Conservation (phyloP, 2,329 filamentous ascomycete species). For the Fusarium sp. region DNA sequence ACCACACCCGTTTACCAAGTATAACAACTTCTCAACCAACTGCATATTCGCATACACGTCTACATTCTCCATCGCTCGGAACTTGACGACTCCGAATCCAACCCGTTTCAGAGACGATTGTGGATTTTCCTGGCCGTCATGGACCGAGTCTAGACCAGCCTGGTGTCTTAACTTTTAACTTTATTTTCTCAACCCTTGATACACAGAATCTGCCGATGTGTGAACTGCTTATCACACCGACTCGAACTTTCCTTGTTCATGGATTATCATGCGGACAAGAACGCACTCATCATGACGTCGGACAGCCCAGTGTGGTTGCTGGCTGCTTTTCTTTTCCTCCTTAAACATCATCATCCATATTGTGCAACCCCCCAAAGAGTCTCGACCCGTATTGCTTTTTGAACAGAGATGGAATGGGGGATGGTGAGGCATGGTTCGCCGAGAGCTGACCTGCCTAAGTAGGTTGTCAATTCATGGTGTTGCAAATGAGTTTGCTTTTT, state of each 20-base stretch:
- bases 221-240: conserved; percentile 18
- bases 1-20: neutral
- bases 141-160: conserved; percentile 18
- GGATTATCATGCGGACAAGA: neutral
- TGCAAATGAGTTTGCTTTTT: neutral
- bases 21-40: conserved; percentile 5
- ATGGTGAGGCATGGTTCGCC: neutral
- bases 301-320: neutral
- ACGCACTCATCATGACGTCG: conserved; percentile 14
- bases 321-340: conserved; percentile 1
- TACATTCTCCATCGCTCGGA: conserved; percentile 5
- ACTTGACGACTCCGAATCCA: conserved; percentile 16
- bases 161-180: conserved; percentile 14
- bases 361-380: neutral
- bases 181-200: conserved; percentile 1
- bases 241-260: neutral
- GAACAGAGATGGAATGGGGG: neutral
- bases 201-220: conserved; percentile 5
- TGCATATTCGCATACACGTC: neutral
- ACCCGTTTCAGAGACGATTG: neutral
- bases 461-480: neutral
- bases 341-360: neutral
- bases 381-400: neutral
- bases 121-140: neutral
- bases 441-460: neutral